A percentile compares a stretch with the other conserved stretches of the same genome.
phyloP scores from a whole-genome alignment of 345 rosid genomes.

The Limnanthes douglasii region DNA sequence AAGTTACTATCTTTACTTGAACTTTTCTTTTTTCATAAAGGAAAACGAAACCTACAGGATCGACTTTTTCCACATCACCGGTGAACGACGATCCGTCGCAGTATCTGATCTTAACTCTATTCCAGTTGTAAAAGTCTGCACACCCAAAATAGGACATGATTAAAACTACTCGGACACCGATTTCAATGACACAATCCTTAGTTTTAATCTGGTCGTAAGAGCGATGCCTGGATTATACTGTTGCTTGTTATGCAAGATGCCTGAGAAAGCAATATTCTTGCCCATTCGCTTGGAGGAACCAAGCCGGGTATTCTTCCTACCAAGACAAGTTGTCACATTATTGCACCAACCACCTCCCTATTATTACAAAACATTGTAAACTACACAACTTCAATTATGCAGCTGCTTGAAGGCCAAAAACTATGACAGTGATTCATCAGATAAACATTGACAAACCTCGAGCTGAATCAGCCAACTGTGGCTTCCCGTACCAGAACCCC shows the following conservation, averaged over 20 bases:
- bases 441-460: no score
- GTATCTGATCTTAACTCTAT: conserved; percentile 75
- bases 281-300: conserved; percentile 79
- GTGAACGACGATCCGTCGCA: conserved; percentile 92
- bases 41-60: conserved; percentile 55
- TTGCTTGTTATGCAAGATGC: conserved; percentile 44
- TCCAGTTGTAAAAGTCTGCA: conserved; percentile 83
- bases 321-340: conserved; percentile 42
- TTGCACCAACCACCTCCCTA: conserved; percentile 97
- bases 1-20: not conserved
- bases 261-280: conserved; percentile 53
- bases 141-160: conserved; percentile 1
- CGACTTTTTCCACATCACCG: conserved; percentile 72
- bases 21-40: conserved; percentile 1
- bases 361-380: not conserved
- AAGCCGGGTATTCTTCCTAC: conserved; percentile 44
- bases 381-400: no score
- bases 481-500: conserved; percentile 68
- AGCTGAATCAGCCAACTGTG: conserved; percentile 72
- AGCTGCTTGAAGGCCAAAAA: no score
- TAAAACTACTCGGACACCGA: not conserved
- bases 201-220: not conserved
- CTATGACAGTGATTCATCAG: no score
- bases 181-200: not conserved
- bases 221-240: conserved; percentile 57